A percentile compares a stretch with the other conserved stretches of the same genome.
Conservation (phyloP, 345 rosid species). For the Anacardium occidentale region DNA sequence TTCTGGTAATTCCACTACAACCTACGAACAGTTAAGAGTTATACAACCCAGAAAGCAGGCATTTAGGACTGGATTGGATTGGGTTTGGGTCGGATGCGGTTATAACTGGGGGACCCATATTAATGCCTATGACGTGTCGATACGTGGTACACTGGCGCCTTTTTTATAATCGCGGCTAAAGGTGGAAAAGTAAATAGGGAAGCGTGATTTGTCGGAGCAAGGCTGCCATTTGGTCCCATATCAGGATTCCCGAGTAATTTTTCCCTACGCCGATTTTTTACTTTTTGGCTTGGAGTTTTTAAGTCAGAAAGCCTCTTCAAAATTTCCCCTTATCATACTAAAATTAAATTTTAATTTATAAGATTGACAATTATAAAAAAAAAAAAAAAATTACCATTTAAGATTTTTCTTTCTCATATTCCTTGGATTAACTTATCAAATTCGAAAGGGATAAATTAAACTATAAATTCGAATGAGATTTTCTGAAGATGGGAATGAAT, state of each 20-base stretch:
- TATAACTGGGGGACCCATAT: constrained; percentile 22
- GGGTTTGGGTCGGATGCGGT: constrained; percentile 1
- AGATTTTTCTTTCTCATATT: too few relatives aligned
- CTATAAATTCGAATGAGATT: too few relatives aligned
- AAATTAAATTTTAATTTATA: too few relatives aligned
- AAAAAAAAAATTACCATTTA: too few relatives aligned
- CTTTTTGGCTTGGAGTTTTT: not conserved
- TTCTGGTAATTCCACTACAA: not conserved
- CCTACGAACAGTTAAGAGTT: constrained; percentile 11
- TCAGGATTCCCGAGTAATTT: constrained; percentile 23
- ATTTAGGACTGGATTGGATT: too few relatives aligned
- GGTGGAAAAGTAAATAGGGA: not conserved
- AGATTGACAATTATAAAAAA: too few relatives aligned
- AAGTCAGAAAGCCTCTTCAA: too few relatives aligned
- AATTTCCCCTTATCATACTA: too few relatives aligned
- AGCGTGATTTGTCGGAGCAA: constrained; percentile 31
- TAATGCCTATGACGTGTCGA: constrained; percentile 14
- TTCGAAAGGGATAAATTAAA: too few relatives aligned
- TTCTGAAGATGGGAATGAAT: too few relatives aligned
- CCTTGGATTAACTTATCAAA: too few relatives aligned
- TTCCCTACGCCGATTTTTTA: constrained; percentile 9
- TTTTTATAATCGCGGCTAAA: not conserved
- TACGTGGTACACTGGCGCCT: not conserved
- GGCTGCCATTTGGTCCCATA: constrained; percentile 31
- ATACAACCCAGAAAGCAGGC: too few relatives aligned